Conservation (phyloP, 139 green algal species). For the Chlorokybus atmophyticus region DNA sequence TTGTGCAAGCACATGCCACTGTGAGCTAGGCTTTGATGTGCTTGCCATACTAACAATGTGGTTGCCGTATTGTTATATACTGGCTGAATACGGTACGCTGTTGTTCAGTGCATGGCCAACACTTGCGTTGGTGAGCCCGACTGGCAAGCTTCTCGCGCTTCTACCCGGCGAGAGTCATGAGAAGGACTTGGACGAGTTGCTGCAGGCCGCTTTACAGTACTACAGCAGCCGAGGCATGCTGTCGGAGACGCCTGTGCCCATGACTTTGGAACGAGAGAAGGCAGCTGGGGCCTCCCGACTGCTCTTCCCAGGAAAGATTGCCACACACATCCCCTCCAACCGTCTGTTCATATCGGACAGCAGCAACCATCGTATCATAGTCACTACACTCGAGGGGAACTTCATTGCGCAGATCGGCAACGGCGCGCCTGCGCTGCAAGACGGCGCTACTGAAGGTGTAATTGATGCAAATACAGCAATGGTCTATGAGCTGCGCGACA, state of each 20-base stretch:
- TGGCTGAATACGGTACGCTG: too few species aligned
- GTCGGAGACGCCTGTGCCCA: conserved; percentile 39
- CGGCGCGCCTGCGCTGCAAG: conserved; percentile 39
- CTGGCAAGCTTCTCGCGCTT: conserved; percentile 37
- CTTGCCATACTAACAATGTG: too few species aligned
- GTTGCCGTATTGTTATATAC: too few species aligned
- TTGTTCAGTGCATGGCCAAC: conserved; percentile 61
- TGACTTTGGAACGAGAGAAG: conserved; percentile 48
- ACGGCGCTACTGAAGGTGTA: conserved; percentile 38
- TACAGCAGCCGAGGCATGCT: conserved; percentile 48
- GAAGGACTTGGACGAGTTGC: conserved; percentile 51
- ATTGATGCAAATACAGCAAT: too few species aligned
- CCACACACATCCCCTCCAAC: conserved; percentile 33
- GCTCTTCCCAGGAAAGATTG: conserved; percentile 57
- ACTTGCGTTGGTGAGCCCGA: conserved; percentile 41
- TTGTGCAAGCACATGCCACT: too few species aligned
- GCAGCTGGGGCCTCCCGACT: conserved; percentile 28
- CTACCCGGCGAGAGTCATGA: conserved; percentile 50
- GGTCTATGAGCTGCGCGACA: too few species aligned
- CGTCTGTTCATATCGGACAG: conserved; percentile 62
- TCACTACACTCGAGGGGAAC: conserved; percentile 42
- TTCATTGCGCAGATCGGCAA: conserved; percentile 49
- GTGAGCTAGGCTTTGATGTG: too few species aligned
- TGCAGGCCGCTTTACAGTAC: conserved; percentile 48
- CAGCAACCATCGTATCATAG: conserved; percentile 57